Base-by-base conservation (phyloP, 306 rosid genomes). In the Rosa rugosa region DNA sequence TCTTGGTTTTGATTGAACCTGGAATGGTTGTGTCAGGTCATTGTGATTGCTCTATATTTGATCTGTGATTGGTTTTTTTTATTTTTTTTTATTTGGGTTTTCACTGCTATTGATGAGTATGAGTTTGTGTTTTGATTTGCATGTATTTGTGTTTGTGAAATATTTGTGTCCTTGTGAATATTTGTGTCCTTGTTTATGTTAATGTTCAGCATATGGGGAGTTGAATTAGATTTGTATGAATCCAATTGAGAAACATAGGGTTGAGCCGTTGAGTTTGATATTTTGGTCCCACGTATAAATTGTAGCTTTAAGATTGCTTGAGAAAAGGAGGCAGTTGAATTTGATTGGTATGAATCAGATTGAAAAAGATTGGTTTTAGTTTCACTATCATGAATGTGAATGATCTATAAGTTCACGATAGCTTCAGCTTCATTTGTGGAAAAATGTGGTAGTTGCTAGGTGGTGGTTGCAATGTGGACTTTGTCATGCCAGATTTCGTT, bases 41-140 rank as follows among this genome's bases (percentile, higher is more conserved):
- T 59, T 38, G 65, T 38, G 38, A 38, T 75, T 69, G 14, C 6
- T 56, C 38, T 42, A 27, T 69, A 40, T 18, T 81, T 38, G 80
- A 69, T 69, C 72, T 60, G 23, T 27, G 44, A 63, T 34, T 6
- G 44, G 42, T 25, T 31, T 25, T n/a, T n/a, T n/a, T 27, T 27
- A 27, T 27, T 0, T 27, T 27, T 27, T 25, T 46, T 27, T 34
- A 0, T 75, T 31, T 75, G 79, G 71, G 34, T 45, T 60, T 41
- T 41, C 34, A 5, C 60, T 25, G 34, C 7, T 31, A 27, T 47
- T 1, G 34, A 23, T 40, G 40, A 56, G 42, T 44, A 16, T 17
- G 8, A 20, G 44, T 17, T 57, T 56, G 40, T 42, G 7, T 56
- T 22, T 16, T 40, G 54, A 57, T 38, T 0, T 63, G 66, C 50